Percentiles rank a stretch among this genome's conserved stretches.
Conservation (phyloP, 257 asterid species). For the Nicotiana paniculata region DNA sequence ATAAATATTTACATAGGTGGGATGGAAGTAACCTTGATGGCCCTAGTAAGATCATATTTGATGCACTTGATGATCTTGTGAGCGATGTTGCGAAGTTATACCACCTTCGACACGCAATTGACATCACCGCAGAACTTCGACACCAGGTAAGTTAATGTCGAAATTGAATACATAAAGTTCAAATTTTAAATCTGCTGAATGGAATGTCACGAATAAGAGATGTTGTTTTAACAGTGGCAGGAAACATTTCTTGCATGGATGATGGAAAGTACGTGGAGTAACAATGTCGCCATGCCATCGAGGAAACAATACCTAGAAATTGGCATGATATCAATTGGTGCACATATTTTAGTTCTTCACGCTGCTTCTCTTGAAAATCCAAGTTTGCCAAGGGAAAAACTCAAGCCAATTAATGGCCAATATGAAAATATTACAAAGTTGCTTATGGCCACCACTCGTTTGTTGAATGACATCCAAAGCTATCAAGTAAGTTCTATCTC, state of each 20-base stretch:
- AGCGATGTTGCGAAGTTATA: slow-evolving; percentile 19
- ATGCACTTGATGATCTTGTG: slow-evolving; percentile 48
- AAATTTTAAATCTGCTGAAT: background rate
- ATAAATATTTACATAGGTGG: slow-evolving; percentile 32
- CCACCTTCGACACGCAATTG: slow-evolving; percentile 16
- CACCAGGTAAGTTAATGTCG: slow-evolving; percentile 30
- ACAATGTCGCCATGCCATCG: slow-evolving; percentile 30
- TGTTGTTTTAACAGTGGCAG: slow-evolving; percentile 35
- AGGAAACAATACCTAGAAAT: slow-evolving; percentile 37
- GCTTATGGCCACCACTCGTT: slow-evolving; percentile 41
- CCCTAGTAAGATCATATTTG: slow-evolving; percentile 48
- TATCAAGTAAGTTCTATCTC: slow-evolving; percentile 32
- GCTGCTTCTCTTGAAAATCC: slow-evolving; percentile 24
- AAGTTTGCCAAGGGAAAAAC: background rate
- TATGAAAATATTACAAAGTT: slow-evolving; percentile 37
- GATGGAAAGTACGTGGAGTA: slow-evolving; percentile 56
- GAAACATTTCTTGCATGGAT: slow-evolving; percentile 56
- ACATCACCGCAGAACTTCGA: slow-evolving; percentile 17
- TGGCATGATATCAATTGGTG: slow-evolving; percentile 38
- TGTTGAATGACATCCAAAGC: slow-evolving; percentile 51
- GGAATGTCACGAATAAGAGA: too few relatives aligned
- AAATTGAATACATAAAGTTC: too few relatives aligned
- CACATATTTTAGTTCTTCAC: slow-evolving; percentile 38
- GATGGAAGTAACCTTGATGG: slow-evolving; percentile 41
- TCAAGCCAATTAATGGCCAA: slow-evolving; percentile 7